Evolutionary conservation across 2,329 filamentous ascomycete genomes (phyloP).

Genomic region (Domatiomyces catenatus): DNA sequence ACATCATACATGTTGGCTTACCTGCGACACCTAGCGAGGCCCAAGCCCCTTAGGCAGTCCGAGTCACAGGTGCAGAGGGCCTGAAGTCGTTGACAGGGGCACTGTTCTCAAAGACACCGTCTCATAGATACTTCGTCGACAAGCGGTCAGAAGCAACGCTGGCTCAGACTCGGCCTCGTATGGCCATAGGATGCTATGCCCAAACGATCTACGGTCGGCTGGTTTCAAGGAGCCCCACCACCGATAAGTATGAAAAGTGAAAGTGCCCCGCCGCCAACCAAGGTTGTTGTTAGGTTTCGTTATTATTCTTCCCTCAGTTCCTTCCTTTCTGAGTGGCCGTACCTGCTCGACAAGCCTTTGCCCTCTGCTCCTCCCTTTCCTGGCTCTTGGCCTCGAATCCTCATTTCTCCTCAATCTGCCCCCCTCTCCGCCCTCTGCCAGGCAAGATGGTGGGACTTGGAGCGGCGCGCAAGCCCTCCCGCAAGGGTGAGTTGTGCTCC

Average conservation of each 20-base stretch:
- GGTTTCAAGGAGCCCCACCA: no score
- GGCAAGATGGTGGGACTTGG: conserved; percentile 49
- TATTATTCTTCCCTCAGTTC: not conserved
- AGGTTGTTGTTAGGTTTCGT: no score
- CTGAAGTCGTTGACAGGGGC: not conserved
- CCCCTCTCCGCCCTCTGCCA: not conserved
- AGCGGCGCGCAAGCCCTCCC: conserved; percentile 49
- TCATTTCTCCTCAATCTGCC: not conserved
- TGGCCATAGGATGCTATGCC: no score
- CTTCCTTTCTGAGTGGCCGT: not conserved
- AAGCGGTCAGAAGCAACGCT: not conserved
- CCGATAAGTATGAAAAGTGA: no score
- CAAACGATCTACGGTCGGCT: no score
- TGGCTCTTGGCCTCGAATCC: not conserved
- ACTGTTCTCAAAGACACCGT: not conserved
- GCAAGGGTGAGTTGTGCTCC: conserved; percentile 49
- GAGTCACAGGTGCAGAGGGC: not conserved
- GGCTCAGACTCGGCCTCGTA: no score
- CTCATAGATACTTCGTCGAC: not conserved
- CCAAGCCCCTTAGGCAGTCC: no score
- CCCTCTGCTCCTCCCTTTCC: not conserved
- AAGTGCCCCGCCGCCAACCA: no score
- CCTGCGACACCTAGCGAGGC: conserved; percentile 8
- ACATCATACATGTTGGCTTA: conserved; percentile 14
- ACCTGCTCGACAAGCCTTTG: not conserved